Conservation (phyloP, 31 red algal genomes). For the Asparagopsis taxiformis region DNA sequence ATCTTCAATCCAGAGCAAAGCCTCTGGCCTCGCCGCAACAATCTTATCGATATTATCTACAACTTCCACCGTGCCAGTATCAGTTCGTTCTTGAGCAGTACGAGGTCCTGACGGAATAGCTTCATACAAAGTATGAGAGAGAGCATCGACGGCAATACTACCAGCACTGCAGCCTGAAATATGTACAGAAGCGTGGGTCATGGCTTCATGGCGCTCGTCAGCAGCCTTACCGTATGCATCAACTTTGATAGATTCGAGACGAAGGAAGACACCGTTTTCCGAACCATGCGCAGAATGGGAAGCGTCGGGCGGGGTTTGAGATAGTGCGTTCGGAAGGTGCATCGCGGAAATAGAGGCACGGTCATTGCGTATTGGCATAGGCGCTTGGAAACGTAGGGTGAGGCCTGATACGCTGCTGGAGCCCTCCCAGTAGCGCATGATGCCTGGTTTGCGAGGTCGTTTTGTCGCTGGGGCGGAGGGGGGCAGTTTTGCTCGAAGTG, state of each 20-base stretch:
- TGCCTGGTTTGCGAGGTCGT: slow-evolving; percentile 30
- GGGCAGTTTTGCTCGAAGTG: slow-evolving; percentile 52
- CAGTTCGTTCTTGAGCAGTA: neutral
- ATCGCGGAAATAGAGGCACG: neutral
- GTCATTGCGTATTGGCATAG: slow-evolving; percentile 6
- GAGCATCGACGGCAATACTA: slow-evolving; percentile 47
- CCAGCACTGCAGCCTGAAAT: slow-evolving; percentile 42
- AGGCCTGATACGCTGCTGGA: slow-evolving; percentile 29
- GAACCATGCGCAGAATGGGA: slow-evolving; percentile 6
- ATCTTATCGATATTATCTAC: slow-evolving; percentile 59
- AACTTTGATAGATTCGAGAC: slow-evolving; percentile 31
- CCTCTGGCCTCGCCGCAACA: slow-evolving; percentile 47
- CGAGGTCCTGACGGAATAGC: neutral
- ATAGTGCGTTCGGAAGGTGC: neutral
- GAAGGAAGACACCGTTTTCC: slow-evolving; percentile 45
- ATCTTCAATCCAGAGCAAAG: slow-evolving; percentile 68
- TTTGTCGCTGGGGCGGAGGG: slow-evolving; percentile 40
- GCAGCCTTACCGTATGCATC: slow-evolving; percentile 51
- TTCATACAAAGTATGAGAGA: slow-evolving; percentile 39
- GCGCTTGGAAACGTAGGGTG: slow-evolving; percentile 35
- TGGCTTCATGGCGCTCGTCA: slow-evolving; percentile 51
- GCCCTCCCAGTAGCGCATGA: slow-evolving; percentile 64
- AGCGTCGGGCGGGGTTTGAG: too few relatives aligned
- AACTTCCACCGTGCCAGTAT: slow-evolving; percentile 12
- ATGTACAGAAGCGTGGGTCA: slow-evolving; percentile 33